Evolutionary conservation across 352 stramenopile species (phyloP), one percentile per base, ranked within the genome.

Genomic region (Aphanomyces euteiches): DNA sequence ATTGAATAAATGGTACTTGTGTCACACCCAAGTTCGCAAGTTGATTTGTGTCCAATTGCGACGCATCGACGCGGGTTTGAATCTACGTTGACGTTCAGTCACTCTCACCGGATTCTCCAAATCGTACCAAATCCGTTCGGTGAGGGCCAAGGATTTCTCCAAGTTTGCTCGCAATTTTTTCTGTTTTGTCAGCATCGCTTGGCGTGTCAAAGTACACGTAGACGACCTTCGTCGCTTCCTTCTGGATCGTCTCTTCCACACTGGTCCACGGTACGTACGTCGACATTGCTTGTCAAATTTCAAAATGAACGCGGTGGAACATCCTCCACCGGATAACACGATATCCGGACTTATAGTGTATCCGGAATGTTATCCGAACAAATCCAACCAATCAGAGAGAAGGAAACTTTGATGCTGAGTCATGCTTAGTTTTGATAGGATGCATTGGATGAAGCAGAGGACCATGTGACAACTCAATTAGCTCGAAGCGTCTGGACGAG

Each of bases 81-180:
- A 72, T 50, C 38, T 83, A 75, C 17, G 69, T 80, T 53, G 76
- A 36, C 21, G 37, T 4, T 21, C 6, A 40, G 7, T 36, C 7
- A 40, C 28, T 21, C 3, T 41, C 0, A 28, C 41, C 8, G 28
- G 5, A 28, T 28, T 48, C 39, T 34, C 53, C 45, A 39, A 70
- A 15, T 17, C 19, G 7, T 77, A 92, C 82, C 57, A 91, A 72
- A 60, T 89, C 83, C n/a, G 75, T 74, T 73, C 85, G 83, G 21
- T 78, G 77, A 48, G 79, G 19, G 7, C 54, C 77, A 63, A 93
- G 78, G 66, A 91, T 75, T 75, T 89, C 89, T 53, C 74, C 73
- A 40, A 90, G 59, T 39, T 82, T 75, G 56, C 77, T 63, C 28
- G 90, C 10, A 50, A 90, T 78, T 36, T 80, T 78, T 67, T 81